phyloP scores from a whole-genome alignment of 805 yeast genomes.

The Metschnikowia noctiluminum region DNA sequence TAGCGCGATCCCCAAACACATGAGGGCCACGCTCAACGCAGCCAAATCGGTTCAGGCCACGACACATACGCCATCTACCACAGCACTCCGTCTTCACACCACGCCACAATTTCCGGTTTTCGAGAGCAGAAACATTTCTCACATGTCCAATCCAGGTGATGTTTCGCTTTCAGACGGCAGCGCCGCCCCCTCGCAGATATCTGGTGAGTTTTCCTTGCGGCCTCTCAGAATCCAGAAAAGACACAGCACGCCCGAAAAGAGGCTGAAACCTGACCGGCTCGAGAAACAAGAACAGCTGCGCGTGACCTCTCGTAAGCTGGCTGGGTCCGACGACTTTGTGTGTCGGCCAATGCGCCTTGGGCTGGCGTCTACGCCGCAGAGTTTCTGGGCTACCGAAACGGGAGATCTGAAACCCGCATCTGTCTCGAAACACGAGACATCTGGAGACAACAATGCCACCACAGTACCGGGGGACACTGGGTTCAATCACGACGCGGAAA shows the following conservation, averaged over 20 bases:
- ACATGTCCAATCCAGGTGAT: conserved; percentile 4
- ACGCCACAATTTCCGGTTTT: background rate
- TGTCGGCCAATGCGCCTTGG: conserved; percentile 36
- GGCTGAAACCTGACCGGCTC: background rate
- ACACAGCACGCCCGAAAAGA: background rate
- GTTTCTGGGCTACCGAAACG: background rate
- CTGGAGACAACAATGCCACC: no score
- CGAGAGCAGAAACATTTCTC: background rate
- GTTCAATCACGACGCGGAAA: background rate
- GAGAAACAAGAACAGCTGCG: conserved; percentile 2
- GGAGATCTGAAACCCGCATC: background rate
- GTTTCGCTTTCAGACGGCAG: conserved; percentile 1
- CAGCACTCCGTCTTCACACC: background rate
- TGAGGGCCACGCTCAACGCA: background rate
- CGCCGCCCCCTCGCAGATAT: background rate
- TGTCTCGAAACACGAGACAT: background rate
- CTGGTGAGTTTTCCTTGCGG: conserved; percentile 11
- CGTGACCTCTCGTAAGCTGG: background rate
- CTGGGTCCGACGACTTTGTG: conserved; percentile 29
- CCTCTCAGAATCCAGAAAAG: conserved; percentile 18
- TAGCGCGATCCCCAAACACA: conserved; percentile 3
- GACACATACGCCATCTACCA: background rate
- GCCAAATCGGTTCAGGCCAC: background rate
- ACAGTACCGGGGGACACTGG: no score
- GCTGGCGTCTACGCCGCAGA: conserved; percentile 10